Percentiles rank a stretch among this genome's conserved stretches.
These are phyloP conservation scores for Potentilla sterilis DNA, from an alignment of 306 rosid species.

Conservation along the genomic window DNA sequence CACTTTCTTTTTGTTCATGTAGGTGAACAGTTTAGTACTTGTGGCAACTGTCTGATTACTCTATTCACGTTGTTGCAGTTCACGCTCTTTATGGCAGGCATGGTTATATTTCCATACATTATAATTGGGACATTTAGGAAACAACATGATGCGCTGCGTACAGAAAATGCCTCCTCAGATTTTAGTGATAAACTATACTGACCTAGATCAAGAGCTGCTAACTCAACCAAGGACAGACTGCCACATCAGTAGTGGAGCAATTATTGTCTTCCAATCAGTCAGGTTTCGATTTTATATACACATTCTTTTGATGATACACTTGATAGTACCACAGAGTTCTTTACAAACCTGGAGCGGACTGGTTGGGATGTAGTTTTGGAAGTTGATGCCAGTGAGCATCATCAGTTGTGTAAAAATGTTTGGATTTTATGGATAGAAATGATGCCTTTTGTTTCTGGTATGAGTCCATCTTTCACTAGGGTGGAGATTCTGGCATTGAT, in stretches of 20 bases:
- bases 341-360: constrained; percentile 25
- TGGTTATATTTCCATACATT: constrained; percentile 80
- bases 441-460: constrained; percentile 9
- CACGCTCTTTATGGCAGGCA: constrained; percentile 93
- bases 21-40: constrained; percentile 3
- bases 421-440: neutral
- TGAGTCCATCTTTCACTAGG: constrained; percentile 11
- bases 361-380: constrained; percentile 28
- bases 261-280: constrained; percentile 38
- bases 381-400: neutral
- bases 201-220: constrained; percentile 55
- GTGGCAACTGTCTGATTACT: constrained; percentile 30
- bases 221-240: constrained; percentile 34
- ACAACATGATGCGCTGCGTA: constrained; percentile 67
- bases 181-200: constrained; percentile 50
- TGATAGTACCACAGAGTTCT: constrained; percentile 28
- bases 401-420: neutral
- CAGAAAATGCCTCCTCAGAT: constrained; percentile 57
- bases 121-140: constrained; percentile 67
- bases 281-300: constrained; percentile 19
- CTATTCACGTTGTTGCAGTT: constrained; percentile 59
- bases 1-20: constrained; percentile 6
- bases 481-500: constrained; percentile 5
- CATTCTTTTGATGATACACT: constrained; percentile 12
- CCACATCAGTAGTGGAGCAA: constrained; percentile 27